Base-by-base conservation (phyloP, 2,329 filamentous ascomycete species). In the Aspergillus alliaceus region DNA sequence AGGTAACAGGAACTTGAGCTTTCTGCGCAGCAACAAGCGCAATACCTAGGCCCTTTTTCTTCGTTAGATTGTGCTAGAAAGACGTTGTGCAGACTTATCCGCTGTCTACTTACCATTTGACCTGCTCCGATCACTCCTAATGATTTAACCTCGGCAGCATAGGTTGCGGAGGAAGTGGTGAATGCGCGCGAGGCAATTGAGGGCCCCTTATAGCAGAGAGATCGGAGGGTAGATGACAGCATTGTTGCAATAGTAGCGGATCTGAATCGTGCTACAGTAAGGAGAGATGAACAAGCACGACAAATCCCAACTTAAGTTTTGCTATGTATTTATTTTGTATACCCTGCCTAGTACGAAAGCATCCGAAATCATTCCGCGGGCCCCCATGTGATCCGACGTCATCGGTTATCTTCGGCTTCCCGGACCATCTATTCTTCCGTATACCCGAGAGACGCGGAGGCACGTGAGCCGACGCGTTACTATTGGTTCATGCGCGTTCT, bases 51-150 rank as follows among this genome's bases (percentile, higher is more conserved):
- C 95, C 95, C 93, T 98, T 66, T 42, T n/a, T 57, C 22, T 48
- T 42, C 46, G 50, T 66, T 60, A 72, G 71, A 71, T 39, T 67
- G n/a, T n/a, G n/a, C n/a, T 66, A 53, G 6, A 29, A 24, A 40
- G 27, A 25, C 22, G 34, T 8, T 42, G 42, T 22, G 20, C 27
- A 25, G 47, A 15, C n/a, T 15, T 11, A 1, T 31, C 25, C 34
- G 12, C 20, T 29, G 24, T 7, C 29, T 60, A 72, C 82, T 70
- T 77, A 96, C 93, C 93, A 98, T 97, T 75, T 98, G 95, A 27
- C 95, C 95, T 53, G 93, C 93, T 64, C 95, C 95, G 70, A 99
- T 83, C 50, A 99, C 93, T 70, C 93, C 95, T 40, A 99, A 79
- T 64, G 85, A 89, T 79, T 93, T 96, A 60, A 99, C 88, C 70